These are phyloP conservation scores for Stephania yunnanensis DNA, from an alignment of 164 flowering plant species.

Conservation along the genomic window DNA sequence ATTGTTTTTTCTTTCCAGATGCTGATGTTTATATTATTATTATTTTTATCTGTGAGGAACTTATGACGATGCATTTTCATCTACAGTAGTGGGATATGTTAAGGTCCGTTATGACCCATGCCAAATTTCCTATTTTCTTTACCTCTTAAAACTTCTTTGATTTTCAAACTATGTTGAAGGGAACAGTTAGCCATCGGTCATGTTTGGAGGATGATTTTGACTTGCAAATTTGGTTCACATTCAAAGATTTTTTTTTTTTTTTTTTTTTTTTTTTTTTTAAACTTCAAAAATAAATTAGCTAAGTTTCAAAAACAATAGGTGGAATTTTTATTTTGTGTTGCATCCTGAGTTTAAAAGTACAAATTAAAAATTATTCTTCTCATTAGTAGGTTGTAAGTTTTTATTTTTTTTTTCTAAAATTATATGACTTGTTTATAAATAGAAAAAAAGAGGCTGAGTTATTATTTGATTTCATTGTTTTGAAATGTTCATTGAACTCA, in stretches of 20 bases:
- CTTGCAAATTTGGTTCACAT: no score
- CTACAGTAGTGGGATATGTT: neutral
- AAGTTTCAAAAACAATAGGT: no score
- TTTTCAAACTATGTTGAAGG: neutral
- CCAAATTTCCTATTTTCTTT: neutral
- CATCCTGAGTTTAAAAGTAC: no score
- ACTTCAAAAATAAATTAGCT: no score
- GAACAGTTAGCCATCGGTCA: neutral
- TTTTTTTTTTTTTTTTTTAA: no score
- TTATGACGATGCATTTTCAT: neutral
- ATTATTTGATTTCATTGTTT: neutral
- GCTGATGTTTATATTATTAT: neutral
- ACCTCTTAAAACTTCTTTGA: neutral
- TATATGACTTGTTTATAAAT: neutral
- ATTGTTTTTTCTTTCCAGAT: neutral
- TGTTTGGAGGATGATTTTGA: no score
- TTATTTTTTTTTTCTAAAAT: no score
- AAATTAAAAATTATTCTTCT: no score
- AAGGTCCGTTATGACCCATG: neutral
- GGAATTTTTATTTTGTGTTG: no score
- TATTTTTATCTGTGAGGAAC: neutral
- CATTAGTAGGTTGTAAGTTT: no score
- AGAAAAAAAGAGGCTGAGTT: neutral
- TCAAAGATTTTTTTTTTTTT: no score
- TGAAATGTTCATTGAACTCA: neutral